A percentile compares a stretch with the other conserved stretches of the same genome.
Conservation (phyloP, 2,329 filamentous ascomycete species). For the Waltergamsia citrina region DNA sequence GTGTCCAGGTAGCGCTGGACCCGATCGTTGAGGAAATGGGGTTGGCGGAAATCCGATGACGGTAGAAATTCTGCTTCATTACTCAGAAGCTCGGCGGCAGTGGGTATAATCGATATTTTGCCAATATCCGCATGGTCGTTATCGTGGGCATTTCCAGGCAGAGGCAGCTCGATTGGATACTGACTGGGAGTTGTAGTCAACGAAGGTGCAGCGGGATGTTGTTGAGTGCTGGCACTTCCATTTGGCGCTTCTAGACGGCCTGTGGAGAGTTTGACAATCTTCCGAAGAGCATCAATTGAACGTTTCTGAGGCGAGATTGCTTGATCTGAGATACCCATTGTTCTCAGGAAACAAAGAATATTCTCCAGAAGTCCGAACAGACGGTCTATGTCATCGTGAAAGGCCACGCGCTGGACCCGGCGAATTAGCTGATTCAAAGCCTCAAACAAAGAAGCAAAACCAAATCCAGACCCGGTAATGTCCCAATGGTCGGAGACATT, state of each 20-base stretch:
- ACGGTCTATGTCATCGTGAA: too few relatives aligned
- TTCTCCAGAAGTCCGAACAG: too few relatives aligned
- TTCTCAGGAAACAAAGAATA: too few relatives aligned
- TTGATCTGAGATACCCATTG: neutral
- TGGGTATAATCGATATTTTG: slow-evolving; percentile 39
- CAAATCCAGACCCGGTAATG: too few relatives aligned
- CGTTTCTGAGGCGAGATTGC: neutral
- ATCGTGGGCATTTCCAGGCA: slow-evolving; percentile 28
- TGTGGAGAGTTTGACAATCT: too few relatives aligned
- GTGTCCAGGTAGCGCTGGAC: slow-evolving; percentile 35
- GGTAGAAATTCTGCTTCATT: slow-evolving; percentile 33
- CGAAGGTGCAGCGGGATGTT: slow-evolving; percentile 21
- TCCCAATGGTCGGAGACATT: too few relatives aligned
- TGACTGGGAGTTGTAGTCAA: slow-evolving; percentile 8
- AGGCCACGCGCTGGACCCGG: too few relatives aligned
- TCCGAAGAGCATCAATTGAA: too few relatives aligned
- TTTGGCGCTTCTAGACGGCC: too few relatives aligned
- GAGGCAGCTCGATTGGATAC: slow-evolving; percentile 8
- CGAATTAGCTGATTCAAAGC: too few relatives aligned
- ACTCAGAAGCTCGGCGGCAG: slow-evolving; percentile 33
- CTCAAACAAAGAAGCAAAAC: too few relatives aligned
- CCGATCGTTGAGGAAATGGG: slow-evolving; percentile 25
- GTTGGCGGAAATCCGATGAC: slow-evolving; percentile 21
- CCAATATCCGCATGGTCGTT: slow-evolving; percentile 37
- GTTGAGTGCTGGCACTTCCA: too few relatives aligned